Evolutionary conservation across 2,329 filamentous ascomycete species (phyloP), one percentile per base, ranked within the genome.

Genomic region (Colletotrichum endophyticum): DNA sequence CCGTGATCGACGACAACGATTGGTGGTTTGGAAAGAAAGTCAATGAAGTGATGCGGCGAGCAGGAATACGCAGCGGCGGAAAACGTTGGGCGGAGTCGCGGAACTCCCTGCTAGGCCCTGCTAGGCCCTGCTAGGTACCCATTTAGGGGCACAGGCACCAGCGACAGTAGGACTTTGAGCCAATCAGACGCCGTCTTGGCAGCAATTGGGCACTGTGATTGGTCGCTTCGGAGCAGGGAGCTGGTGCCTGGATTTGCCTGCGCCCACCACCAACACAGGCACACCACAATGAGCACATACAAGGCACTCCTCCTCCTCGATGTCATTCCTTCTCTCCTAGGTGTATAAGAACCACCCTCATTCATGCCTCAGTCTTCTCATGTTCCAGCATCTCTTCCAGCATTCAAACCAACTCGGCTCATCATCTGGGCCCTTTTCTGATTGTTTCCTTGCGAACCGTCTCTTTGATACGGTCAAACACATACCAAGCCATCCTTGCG

Each of bases 1-100:
- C 12, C 28, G 1, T 0, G 19, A n/a, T 12, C 6, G 19, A 32
- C 7, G 19, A 6, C 30, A 2, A 8, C 28, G 9, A 62, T 62
- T 62, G 19, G 59, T n/a, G 1, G 7, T 30, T 30, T 25, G 19
- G 19, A 8, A 4, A 34, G 59, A 62, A 62, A 34, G 2, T 2
- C 6, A n/a, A 4, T n/a, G 15, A n/a, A 49, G 19, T 13, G n/a
- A 49, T 49, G 44, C n/a, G 0, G 44, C 32, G 30, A 15, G 28
- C 13, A 30, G 70, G 57, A 74, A 70, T 73, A 74, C 74, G 74
- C 74, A 6, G 70, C 74, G 30, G 74, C 74, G 74, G 16, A 76
- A 75, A 75, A 72, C 68, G 13, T 39, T 39, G n/a, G 30, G 61
- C 30, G 61, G 61, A 64, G 22, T 39, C 32, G 25, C 11, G 15